Evolutionary conservation across 2,329 filamentous ascomycete species (phyloP), one percentile per base, ranked within the genome.

Genomic region (Trichoderma citrinoviride): DNA sequence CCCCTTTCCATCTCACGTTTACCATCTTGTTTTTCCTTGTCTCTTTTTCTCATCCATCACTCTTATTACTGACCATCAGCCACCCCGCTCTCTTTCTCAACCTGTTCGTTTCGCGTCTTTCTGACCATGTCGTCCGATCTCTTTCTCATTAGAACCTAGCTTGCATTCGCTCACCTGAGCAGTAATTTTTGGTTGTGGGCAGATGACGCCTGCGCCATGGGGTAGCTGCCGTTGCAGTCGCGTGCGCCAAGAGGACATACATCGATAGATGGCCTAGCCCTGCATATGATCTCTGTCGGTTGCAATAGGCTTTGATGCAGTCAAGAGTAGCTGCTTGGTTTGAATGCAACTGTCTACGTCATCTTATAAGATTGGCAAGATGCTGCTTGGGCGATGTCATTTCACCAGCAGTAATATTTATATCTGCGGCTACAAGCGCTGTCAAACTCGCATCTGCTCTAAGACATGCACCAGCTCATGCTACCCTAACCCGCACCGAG

Each of bases 121-220:
- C 17, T 43, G 23, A 21, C 33, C 41, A 17, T 29, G 56, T 41
- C 44, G 44, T 54, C 46, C 49, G 25, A 44, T 62, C 60, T 54
- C 15, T 46, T 53, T 37, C 49, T 54, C 60, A 25, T 25, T 37
- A 21, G 2, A 14, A 44, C 8, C 46, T 14, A 52, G 46, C 33
- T 37, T 14, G 10, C 12, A 4, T 17, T 14, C 25, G 53, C 61
- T 64, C 61, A 64, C 61, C 61, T 64, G 61, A 64, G 61, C 61
- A 44, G 23, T 50, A 29, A 55, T 37, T 55, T 41, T 56, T 29
- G 19, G 21, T 25, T 37, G 23, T 50, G 46, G 44, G 53, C 61
- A 37, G 61, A 64, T 64, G 61, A 50, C 61, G 46, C 61, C 33
- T 46, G 61, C 46, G 47, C 37, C 44, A 52, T 41, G 57, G 29